Percentiles rank a stretch among this genome's conserved stretches.
Evolutionary conservation across 352 stramenopile genomes (phyloP).

Genomic region (Thraustotheca clavata): DNA sequence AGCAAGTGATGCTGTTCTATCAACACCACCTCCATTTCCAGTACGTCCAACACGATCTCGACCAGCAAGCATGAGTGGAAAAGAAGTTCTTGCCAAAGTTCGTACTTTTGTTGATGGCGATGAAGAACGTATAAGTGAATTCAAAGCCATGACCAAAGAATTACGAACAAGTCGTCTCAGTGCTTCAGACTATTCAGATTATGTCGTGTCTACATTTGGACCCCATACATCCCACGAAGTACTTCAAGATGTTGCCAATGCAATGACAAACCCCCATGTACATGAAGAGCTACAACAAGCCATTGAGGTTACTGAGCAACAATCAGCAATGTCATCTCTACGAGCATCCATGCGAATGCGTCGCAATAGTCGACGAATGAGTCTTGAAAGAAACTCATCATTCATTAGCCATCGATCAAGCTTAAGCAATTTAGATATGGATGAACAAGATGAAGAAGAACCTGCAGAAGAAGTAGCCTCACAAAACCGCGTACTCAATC

Average conservation of each 20-base stretch:
- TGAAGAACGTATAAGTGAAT: slow-evolving; percentile 17
- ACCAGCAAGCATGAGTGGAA: slow-evolving; percentile 9
- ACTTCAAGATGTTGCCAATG: background rate
- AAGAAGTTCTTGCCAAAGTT: slow-evolving; percentile 15
- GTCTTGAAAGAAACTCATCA: background rate
- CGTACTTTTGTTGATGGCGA: slow-evolving; percentile 15
- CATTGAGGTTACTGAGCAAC: background rate
- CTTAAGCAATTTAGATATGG: background rate
- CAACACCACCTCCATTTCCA: background rate
- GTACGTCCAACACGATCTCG: slow-evolving; percentile 4
- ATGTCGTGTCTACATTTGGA: slow-evolving; percentile 10
- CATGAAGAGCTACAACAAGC: slow-evolving; percentile 15
- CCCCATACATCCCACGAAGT: slow-evolving; percentile 8
- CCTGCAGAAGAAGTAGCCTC: background rate
- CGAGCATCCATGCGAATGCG: slow-evolving; percentile 6
- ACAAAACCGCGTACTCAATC: background rate
- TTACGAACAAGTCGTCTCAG: background rate
- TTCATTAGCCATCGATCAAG: slow-evolving; percentile 6
- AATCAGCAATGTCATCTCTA: background rate
- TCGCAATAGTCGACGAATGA: slow-evolving; percentile 7
- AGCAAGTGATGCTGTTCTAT: background rate
- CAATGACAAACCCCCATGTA: slow-evolving; percentile 6
- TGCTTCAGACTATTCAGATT: slow-evolving; percentile 14
- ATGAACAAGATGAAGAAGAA: background rate
- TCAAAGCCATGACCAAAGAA: slow-evolving; percentile 17